Evolutionary conservation across 2,329 filamentous ascomycete species (phyloP).

Genomic region (Fusarium sacchari): DNA sequence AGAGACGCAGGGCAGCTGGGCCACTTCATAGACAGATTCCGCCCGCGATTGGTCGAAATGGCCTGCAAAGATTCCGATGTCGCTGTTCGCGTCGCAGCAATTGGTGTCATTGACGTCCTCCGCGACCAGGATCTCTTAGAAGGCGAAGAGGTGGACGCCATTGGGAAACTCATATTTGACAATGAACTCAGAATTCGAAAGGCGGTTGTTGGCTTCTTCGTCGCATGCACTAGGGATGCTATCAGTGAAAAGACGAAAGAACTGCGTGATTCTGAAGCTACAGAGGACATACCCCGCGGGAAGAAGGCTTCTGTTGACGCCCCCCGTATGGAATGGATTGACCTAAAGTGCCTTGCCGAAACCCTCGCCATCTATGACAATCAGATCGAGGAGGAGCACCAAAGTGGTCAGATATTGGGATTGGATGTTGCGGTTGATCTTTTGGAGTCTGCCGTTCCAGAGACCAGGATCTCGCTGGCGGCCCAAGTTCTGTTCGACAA

Average conservation of each 20-base stretch:
- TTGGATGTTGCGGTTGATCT: conserved; percentile 63
- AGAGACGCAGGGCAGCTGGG: conserved; percentile 84
- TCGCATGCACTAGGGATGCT: conserved; percentile 83
- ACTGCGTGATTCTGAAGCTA: conserved; percentile 79
- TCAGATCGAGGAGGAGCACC: conserved; percentile 69
- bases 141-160: conserved; percentile 87
- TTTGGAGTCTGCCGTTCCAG: conserved; percentile 71
- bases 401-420: conserved; percentile 57
- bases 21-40: conserved; percentile 93
- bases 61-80: conserved; percentile 86
- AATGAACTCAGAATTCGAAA: conserved; percentile 85
- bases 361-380: conserved; percentile 83
- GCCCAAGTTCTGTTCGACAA: conserved; percentile 87
- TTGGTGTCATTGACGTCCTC: conserved; percentile 84
- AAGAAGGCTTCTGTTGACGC: conserved; percentile 79
- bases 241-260: conserved; percentile 84
- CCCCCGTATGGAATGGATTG: conserved; percentile 86
- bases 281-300: conserved; percentile 77
- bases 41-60: conserved; percentile 89
- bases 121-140: conserved; percentile 88
- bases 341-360: conserved; percentile 89
- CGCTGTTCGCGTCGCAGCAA: conserved; percentile 80
- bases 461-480: conserved; percentile 86
- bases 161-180: conserved; percentile 91
- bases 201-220: conserved; percentile 90